Evolutionary conservation across 176 grass and related monocot genomes (phyloP).

Genomic region (Microstegium vimineum): DNA sequence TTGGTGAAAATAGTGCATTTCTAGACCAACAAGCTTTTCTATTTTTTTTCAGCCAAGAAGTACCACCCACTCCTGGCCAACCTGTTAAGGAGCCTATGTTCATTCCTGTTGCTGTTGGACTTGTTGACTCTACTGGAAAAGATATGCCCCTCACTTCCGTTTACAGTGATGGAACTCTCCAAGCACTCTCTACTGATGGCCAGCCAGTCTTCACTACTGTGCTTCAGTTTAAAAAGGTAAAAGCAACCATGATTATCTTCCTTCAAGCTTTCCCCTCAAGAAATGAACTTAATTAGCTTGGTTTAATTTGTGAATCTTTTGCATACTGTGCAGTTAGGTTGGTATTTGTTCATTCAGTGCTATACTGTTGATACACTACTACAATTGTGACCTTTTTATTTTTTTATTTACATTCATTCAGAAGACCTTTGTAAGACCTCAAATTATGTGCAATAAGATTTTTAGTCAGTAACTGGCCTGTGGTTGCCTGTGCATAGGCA

Average conservation of each 20-base stretch:
- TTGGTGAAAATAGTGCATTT: slow-evolving; percentile 9
- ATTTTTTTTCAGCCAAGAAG: slow-evolving; percentile 68
- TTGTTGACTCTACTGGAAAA: slow-evolving; percentile 84
- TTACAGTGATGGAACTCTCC: slow-evolving; percentile 59
- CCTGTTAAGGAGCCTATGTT: slow-evolving; percentile 81
- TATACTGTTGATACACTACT: background rate
- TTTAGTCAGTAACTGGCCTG: background rate
- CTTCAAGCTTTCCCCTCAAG: background rate
- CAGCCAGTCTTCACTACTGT: slow-evolving; percentile 70
- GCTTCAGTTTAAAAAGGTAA: slow-evolving; percentile 88
- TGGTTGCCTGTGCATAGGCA: background rate
- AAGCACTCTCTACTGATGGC: slow-evolving; percentile 42
- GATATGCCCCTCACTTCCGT: slow-evolving; percentile 78
- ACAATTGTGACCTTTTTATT: background rate
- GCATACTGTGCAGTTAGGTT: background rate
- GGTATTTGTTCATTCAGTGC: background rate
- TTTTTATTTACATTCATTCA: background rate
- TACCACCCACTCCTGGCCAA: slow-evolving; percentile 82
- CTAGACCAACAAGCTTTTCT: slow-evolving; percentile 5
- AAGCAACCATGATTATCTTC: slow-evolving; percentile 14
- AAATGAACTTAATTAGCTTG: background rate
- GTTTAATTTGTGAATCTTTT: slow-evolving; percentile 5
- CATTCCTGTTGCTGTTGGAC: slow-evolving; percentile 82
- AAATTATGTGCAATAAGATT: background rate
- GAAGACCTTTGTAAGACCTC: background rate